Evolutionary conservation across 2,329 filamentous ascomycete genomes (phyloP).

Genomic region (Ampelomyces quisqualis): DNA sequence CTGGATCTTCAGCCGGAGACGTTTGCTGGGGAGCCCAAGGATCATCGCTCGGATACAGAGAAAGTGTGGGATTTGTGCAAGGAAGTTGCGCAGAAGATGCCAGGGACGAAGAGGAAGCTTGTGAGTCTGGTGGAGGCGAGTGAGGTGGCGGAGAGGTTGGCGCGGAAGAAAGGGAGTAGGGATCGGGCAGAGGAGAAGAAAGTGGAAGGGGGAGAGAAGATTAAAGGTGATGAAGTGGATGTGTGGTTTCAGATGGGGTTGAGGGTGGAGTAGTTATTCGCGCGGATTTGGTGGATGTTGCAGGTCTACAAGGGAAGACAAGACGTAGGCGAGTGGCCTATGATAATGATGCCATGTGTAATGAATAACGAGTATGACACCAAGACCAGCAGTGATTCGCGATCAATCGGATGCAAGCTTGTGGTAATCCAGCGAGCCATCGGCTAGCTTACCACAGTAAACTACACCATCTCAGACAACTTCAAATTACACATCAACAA

Average conservation of each 20-base stretch:
- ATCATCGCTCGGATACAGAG: slow-evolving; percentile 8
- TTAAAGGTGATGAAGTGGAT: slow-evolving; percentile 4
- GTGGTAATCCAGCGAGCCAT: too few relatives aligned
- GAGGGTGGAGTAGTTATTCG: neutral
- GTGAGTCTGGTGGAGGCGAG: slow-evolving; percentile 62
- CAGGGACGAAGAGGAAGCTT: slow-evolving; percentile 51
- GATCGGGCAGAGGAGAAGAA: slow-evolving; percentile 19
- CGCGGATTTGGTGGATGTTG: too few relatives aligned
- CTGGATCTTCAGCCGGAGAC: slow-evolving; percentile 6
- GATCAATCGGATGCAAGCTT: too few relatives aligned
- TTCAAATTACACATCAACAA: too few relatives aligned
- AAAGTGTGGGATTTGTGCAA: slow-evolving; percentile 45
- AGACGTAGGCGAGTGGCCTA: too few relatives aligned
- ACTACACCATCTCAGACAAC: too few relatives aligned
- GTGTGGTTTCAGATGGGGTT: neutral
- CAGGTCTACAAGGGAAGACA: too few relatives aligned
- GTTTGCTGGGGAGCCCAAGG: slow-evolving; percentile 20
- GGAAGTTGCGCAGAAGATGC: slow-evolving; percentile 25
- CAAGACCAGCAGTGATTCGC: too few relatives aligned
- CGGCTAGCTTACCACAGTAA: too few relatives aligned
- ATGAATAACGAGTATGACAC: too few relatives aligned
- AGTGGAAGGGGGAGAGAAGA: neutral
- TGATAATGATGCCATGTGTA: too few relatives aligned
- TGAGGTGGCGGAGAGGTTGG: slow-evolving; percentile 58
- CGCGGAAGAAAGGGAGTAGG: slow-evolving; percentile 61